Conservation (phyloP, 108 stramenopile species). For the Phaeodactylum tricornutum region DNA sequence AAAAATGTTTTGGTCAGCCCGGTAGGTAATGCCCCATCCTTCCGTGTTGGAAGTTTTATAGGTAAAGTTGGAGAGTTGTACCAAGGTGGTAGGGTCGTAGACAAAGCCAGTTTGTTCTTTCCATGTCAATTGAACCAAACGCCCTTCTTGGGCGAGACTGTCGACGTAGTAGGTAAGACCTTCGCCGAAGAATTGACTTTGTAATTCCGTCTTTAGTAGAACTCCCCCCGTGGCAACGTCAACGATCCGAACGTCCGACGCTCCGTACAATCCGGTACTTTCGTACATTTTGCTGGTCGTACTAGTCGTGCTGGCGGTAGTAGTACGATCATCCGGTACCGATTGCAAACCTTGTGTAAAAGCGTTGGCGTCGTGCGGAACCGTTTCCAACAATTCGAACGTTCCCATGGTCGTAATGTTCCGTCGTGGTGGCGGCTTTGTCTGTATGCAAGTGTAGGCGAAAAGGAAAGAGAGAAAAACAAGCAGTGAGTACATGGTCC, state of each 20-base stretch:
- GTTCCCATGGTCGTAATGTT: no score
- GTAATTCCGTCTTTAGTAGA: constrained; percentile 12
- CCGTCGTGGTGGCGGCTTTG: no score
- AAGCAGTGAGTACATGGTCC: no score
- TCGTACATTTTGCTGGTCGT: constrained; percentile 32
- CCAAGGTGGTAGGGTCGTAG: constrained; percentile 36
- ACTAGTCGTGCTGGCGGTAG: no score
- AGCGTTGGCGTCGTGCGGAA: constrained; percentile 28
- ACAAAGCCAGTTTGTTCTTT: constrained; percentile 35
- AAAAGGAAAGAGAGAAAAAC: no score
- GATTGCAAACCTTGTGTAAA: constrained; percentile 57
- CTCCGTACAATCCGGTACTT: constrained; percentile 37
- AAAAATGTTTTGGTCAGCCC: constrained; percentile 35
- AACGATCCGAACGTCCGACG: constrained; percentile 32
- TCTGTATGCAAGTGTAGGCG: no score
- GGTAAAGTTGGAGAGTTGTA: constrained; percentile 14
- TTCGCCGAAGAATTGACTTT: constrained; percentile 54
- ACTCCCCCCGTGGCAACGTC: constrained; percentile 25
- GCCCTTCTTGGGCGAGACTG: constrained; percentile 20
- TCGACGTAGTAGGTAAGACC: constrained; percentile 44
- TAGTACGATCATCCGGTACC: constrained; percentile 1
- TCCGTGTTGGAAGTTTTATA: constrained; percentile 43
- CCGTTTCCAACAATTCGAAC: constrained; percentile 11
- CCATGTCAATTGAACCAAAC: constrained; percentile 68
- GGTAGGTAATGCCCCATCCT: constrained; percentile 81